These are phyloP conservation scores for Aphanomyces cochlioides DNA, from an alignment of 352 stramenopile genomes.

Conservation along the genomic window DNA sequence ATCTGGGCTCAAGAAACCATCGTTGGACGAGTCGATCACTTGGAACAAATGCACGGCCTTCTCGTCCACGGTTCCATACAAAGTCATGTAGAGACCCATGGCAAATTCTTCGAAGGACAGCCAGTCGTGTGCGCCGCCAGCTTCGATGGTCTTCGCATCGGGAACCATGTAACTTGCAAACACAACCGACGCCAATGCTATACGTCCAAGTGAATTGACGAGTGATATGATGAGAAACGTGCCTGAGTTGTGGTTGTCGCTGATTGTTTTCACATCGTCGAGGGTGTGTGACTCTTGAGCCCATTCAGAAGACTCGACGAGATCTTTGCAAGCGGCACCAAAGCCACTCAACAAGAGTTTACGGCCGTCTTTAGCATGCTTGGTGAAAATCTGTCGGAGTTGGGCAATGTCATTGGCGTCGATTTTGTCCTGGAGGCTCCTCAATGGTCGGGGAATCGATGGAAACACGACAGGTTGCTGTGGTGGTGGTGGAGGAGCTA, in stretches of 20 bases:
- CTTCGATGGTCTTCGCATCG: constrained; percentile 32
- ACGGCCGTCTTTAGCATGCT: not conserved
- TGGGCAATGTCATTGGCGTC: not conserved
- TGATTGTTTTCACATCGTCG: constrained; percentile 57
- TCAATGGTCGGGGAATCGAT: not conserved
- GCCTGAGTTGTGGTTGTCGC: constrained; percentile 42
- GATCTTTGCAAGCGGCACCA: constrained; percentile 49
- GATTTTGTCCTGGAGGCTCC: constrained; percentile 16
- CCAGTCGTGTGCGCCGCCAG: constrained; percentile 39
- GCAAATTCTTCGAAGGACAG: constrained; percentile 75
- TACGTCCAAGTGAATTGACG: not conserved
- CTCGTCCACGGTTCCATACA: constrained; percentile 71
- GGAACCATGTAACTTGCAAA: constrained; percentile 72
- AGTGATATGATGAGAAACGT: constrained; percentile 6
- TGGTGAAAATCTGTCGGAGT: constrained; percentile 3
- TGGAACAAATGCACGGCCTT: constrained; percentile 76
- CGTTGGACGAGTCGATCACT: constrained; percentile 55
- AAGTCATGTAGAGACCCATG: constrained; percentile 70
- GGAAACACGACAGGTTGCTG: constrained; percentile 41
- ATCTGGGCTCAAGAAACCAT: constrained; percentile 75
- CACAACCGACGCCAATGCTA: constrained; percentile 56
- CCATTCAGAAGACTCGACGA: constrained; percentile 43
- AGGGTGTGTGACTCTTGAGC: constrained; percentile 24
- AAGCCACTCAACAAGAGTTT: constrained; percentile 67
- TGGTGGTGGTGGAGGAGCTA: constrained; percentile 10